Evolutionary conservation across 2,329 filamentous ascomycete species (phyloP), one percentile per base, ranked within the genome.

Genomic region (Monilinia fructicola): DNA sequence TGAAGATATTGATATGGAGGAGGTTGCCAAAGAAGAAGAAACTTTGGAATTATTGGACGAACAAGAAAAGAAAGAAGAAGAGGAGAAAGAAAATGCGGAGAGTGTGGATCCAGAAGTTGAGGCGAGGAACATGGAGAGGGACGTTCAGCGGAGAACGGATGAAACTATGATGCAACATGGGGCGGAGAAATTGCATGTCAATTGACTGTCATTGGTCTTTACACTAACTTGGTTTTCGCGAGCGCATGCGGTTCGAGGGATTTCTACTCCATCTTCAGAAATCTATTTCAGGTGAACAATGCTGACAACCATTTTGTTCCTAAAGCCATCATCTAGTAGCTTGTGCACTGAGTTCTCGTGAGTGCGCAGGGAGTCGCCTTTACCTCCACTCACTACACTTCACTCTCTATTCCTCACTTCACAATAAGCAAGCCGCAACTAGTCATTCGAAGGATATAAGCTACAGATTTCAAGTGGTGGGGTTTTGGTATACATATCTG

Each of bases 1-100:
- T 80, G 90, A 92, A 72, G 74, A 76, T 67, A 74, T 76, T 58
- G 74, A 77, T 69, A 66, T 82, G 58, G 74, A 81, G 1, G 77
- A 79, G 77, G 78, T 87, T 3, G 77, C 77, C 55, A 78, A 76
- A 31, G 81, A 83, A 59, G 80, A 83, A 70, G 75, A 76, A 55
- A 80, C 80, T 23, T 67, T 81, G 65, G 76, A 77, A 54, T 74
- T 78, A 48, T 77, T 81, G 62, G 79, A 82, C 61, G 77, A 80
- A 65, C 69, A 78, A 63, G 77, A 79, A 74, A 79, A 73, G 79
- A 83, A 73, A 73, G 72, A 73, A 63, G 56, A 73, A 46, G 69
- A 75, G 54, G 68, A 73, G 48, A 71, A 72, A 14, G 75, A 75
- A 54, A 71, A 69, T n/a, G 68, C 67, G 6, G 59, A 73, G 10